A percentile compares a stretch with the other conserved stretches of the same genome.
These are phyloP conservation scores for Salix purpurea DNA, from an alignment of 345 rosid species.

Conservation along the genomic window DNA sequence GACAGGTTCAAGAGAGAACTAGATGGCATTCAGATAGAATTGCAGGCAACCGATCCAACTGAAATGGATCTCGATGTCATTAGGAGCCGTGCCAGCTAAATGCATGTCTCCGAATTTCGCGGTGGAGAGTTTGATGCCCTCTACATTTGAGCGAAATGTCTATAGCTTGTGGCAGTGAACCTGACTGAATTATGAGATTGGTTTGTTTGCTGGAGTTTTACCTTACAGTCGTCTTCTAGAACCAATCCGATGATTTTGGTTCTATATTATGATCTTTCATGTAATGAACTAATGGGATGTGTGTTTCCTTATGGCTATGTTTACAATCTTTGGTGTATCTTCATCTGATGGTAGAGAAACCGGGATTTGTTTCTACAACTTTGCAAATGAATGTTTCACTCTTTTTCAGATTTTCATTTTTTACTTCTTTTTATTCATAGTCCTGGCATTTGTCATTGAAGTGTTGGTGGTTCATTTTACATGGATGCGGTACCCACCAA, in stretches of 20 bases:
- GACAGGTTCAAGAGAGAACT: conserved; percentile 63
- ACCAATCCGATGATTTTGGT: background rate
- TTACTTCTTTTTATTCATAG: background rate
- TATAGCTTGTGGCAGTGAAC: conserved; percentile 24
- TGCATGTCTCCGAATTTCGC: background rate
- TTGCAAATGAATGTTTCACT: conserved; percentile 5
- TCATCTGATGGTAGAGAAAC: conserved; percentile 10
- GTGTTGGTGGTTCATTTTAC: background rate
- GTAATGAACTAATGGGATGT: conserved; percentile 9
- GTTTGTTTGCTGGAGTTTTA: conserved; percentile 15
- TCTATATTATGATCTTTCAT: background rate
- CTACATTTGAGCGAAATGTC: conserved; percentile 24
- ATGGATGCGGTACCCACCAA: background rate
- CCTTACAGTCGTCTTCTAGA: background rate
- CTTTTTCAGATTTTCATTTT: background rate
- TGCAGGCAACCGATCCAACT: conserved; percentile 61
- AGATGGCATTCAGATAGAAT: conserved; percentile 54
- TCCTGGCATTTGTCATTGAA: background rate
- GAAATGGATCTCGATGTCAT: conserved; percentile 58
- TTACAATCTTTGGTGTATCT: conserved; percentile 3
- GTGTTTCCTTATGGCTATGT: conserved; percentile 10
- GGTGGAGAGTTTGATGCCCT: conserved; percentile 5
- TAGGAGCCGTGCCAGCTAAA: conserved; percentile 44
- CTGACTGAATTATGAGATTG: conserved; percentile 16
- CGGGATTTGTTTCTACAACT: background rate